Evolutionary conservation across 148 eudicot genomes (phyloP).

Genomic region (Rhododendron ferrugineum): DNA sequence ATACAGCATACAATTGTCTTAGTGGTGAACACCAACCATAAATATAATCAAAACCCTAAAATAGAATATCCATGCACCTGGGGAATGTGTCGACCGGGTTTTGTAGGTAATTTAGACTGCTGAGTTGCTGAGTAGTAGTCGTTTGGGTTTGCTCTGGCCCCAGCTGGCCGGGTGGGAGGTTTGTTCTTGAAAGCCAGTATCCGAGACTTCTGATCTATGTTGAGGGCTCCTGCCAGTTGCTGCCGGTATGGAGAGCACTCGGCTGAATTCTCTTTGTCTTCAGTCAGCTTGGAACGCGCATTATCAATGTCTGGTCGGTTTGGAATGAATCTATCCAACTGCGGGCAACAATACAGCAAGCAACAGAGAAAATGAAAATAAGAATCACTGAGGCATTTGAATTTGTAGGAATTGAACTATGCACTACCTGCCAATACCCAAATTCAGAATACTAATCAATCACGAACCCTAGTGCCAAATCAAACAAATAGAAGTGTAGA

Average conservation of each 20-base stretch:
- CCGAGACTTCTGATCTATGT: constrained; percentile 59
- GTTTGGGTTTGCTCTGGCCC: background rate
- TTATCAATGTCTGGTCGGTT: constrained; percentile 69
- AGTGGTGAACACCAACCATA: no score
- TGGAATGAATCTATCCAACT: constrained; percentile 74
- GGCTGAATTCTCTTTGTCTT: constrained; percentile 60
- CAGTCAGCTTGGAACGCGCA: constrained; percentile 71
- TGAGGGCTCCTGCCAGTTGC: constrained; percentile 59
- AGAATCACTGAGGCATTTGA: no score
- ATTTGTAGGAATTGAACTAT: no score
- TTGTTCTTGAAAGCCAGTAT: constrained; percentile 26
- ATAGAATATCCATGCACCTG: constrained; percentile 32
- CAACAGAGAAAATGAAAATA: no score
- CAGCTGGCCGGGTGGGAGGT: constrained; percentile 45
- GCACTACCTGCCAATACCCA: no score
- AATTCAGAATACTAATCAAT: no score
- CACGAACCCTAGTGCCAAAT: no score
- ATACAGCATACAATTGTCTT: no score
- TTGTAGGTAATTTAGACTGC: constrained; percentile 50
- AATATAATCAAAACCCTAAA: no score
- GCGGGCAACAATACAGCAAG: no score
- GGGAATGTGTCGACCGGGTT: constrained; percentile 64
- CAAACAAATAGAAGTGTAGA: no score
- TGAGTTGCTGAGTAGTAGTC: constrained; percentile 31
- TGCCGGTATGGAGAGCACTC: constrained; percentile 58